These are phyloP conservation scores for Pichia nakasei DNA, from an alignment of 805 yeast species.

Conservation along the genomic window DNA sequence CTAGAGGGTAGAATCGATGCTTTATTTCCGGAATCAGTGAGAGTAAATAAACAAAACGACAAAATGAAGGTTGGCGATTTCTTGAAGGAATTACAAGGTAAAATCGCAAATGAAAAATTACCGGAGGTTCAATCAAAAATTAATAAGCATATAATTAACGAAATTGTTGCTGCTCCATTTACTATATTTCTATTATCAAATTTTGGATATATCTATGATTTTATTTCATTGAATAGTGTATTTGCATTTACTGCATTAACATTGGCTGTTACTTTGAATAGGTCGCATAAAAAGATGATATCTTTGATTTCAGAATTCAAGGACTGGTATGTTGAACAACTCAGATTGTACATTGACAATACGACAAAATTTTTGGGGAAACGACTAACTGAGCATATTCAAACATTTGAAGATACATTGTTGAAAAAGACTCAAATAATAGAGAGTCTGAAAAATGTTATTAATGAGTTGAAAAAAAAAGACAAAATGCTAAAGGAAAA, in stretches of 20 bases:
- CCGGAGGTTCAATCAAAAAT: constrained; percentile 22
- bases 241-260: constrained; percentile 23
- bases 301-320: constrained; percentile 15
- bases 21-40: constrained; percentile 9
- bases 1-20: constrained; percentile 26
- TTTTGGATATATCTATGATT: constrained; percentile 21
- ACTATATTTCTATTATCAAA: constrained; percentile 20
- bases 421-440: constrained; percentile 9
- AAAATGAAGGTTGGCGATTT: neutral
- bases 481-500: constrained; percentile 6
- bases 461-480: constrained; percentile 10
- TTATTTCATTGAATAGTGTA: constrained; percentile 21
- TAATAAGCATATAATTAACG: constrained; percentile 17
- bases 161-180: constrained; percentile 19
- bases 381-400: constrained; percentile 13
- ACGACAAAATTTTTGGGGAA: constrained; percentile 14
- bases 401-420: constrained; percentile 10
- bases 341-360: constrained; percentile 21
- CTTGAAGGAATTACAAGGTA: neutral
- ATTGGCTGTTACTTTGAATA: constrained; percentile 21
- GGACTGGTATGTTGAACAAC: constrained; percentile 19
- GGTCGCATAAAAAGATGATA: constrained; percentile 17
- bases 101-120: constrained; percentile 14
- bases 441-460: constrained; percentile 8
- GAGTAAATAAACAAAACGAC: neutral